Evolutionary conservation across 768 basidiomycete genomes (phyloP).

Genomic region (Austroboletus eburneus): DNA sequence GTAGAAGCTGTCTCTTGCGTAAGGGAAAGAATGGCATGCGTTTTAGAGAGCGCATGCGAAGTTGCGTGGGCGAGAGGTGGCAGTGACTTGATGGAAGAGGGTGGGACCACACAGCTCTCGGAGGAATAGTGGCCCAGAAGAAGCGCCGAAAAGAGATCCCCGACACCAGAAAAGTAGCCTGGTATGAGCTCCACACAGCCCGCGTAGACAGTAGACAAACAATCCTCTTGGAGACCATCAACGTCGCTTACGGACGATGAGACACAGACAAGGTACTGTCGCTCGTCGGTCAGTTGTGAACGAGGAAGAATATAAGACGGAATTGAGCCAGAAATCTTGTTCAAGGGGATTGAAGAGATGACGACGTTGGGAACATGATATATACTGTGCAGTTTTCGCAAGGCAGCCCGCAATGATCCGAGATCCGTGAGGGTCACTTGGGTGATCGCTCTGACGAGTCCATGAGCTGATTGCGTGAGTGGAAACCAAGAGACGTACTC

Average conservation of each 20-base stretch:
- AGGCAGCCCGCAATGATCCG: conserved; percentile 59
- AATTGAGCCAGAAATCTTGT: conserved; percentile 55
- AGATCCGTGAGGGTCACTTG: conserved; percentile 64
- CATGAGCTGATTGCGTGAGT: conserved; percentile 1
- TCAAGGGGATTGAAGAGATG: conserved; percentile 82
- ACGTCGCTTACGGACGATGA: conserved; percentile 51
- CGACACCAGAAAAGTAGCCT: conserved; percentile 95
- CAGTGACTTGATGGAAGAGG: conserved; percentile 5
- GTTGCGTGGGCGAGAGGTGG: conserved; percentile 40
- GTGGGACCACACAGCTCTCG: not conserved
- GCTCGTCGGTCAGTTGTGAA: conserved; percentile 11
- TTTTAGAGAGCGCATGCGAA: conserved; percentile 67
- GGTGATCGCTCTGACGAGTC: conserved; percentile 62
- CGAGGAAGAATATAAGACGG: conserved; percentile 42
- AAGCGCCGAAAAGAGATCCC: conserved; percentile 93
- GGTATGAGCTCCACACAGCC: conserved; percentile 73
- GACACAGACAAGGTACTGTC: conserved; percentile 72
- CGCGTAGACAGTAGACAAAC: conserved; percentile 52
- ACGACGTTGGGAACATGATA: conserved; percentile 83
- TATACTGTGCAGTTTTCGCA: conserved; percentile 69
- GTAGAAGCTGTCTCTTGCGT: conserved; percentile 56
- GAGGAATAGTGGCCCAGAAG: conserved; percentile 64
- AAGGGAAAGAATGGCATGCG: conserved; percentile 62
- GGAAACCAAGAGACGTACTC: conserved; percentile 51
- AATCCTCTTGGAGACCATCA: conserved; percentile 9